phyloP scores from a whole-genome alignment of 2,329 filamentous ascomycete genomes.

The Xylaria sp. region DNA sequence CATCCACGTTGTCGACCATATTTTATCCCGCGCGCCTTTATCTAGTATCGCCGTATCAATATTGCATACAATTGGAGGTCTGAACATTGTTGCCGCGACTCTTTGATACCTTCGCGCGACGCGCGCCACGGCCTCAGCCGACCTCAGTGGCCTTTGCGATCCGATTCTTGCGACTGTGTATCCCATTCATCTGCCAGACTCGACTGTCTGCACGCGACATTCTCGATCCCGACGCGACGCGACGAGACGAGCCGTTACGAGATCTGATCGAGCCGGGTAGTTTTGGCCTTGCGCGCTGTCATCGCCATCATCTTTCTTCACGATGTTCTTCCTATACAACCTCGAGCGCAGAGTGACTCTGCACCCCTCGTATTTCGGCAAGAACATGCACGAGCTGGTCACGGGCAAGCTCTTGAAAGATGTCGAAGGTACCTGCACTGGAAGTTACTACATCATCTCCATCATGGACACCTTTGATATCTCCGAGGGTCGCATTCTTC shows the following conservation, averaged over 20 bases:
- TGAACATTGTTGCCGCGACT: constrained; percentile 8
- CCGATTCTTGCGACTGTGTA: background rate
- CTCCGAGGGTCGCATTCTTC: constrained; percentile 85
- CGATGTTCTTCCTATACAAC: constrained; percentile 98
- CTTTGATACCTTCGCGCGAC: constrained; percentile 12
- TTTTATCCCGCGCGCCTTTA: too few relatives aligned
- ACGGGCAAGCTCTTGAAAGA: constrained; percentile 85
- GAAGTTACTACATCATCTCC: constrained; percentile 95
- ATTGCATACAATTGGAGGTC: constrained; percentile 11
- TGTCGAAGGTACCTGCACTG: constrained; percentile 91
- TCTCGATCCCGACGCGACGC: background rate
- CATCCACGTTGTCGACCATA: background rate
- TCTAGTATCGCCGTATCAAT: background rate
- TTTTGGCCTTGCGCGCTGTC: background rate
- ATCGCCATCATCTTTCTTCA: constrained; percentile 24
- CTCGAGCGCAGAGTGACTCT: constrained; percentile 91
- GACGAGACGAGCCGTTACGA: background rate
- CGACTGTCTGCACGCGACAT: background rate
- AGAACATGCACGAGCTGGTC: constrained; percentile 87
- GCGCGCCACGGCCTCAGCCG: constrained; percentile 10
- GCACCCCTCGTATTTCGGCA: constrained; percentile 94
- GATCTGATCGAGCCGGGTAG: background rate
- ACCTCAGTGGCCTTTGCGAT: constrained; percentile 2
- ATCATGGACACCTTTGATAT: constrained; percentile 97
- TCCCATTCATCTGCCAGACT: background rate